phyloP scores from a whole-genome alignment of 495 filamentous ascomycete species.

The Penicillium paxilli region DNA sequence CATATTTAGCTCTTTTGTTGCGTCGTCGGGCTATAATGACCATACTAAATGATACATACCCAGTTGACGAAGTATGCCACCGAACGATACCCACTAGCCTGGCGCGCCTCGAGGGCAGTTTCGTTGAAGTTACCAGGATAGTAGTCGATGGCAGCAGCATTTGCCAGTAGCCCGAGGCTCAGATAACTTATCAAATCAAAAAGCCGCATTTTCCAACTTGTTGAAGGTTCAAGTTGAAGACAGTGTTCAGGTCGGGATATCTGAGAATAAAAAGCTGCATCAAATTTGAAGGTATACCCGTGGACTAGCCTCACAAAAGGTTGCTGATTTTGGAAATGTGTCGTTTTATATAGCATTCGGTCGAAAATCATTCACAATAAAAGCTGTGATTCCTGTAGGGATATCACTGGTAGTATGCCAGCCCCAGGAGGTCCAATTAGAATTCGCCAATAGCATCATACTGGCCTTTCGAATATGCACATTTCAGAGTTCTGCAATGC shows the following conservation, averaged over 20 bases:
- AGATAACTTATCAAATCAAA: slow-evolving; percentile 8
- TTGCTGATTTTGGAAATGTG: too few species aligned
- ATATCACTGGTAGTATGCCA: too few species aligned
- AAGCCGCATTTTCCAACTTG: slow-evolving; percentile 12
- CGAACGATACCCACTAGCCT: slow-evolving; percentile 53
- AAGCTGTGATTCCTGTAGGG: too few species aligned
- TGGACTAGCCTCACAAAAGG: too few species aligned
- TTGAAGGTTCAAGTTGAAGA: not conserved
- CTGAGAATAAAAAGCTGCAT: too few species aligned
- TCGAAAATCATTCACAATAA: too few species aligned
- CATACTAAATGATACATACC: slow-evolving; percentile 26
- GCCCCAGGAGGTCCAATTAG: too few species aligned
- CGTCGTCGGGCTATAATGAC: not conserved
- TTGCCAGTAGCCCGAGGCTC: slow-evolving; percentile 13
- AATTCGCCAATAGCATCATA: too few species aligned
- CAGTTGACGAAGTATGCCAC: slow-evolving; percentile 90
- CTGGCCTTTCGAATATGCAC: not conserved
- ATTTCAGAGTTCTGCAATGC: not conserved
- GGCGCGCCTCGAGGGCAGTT: slow-evolving; percentile 17
- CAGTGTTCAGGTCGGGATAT: too few species aligned
- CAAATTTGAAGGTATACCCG: too few species aligned
- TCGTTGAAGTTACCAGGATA: not conserved
- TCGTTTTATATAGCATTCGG: too few species aligned
- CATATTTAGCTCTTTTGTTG: not conserved
- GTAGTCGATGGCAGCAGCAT: slow-evolving; percentile 9